Base-by-base conservation (phyloP, 345 rosid genomes). In the Hibiscus trionum region DNA sequence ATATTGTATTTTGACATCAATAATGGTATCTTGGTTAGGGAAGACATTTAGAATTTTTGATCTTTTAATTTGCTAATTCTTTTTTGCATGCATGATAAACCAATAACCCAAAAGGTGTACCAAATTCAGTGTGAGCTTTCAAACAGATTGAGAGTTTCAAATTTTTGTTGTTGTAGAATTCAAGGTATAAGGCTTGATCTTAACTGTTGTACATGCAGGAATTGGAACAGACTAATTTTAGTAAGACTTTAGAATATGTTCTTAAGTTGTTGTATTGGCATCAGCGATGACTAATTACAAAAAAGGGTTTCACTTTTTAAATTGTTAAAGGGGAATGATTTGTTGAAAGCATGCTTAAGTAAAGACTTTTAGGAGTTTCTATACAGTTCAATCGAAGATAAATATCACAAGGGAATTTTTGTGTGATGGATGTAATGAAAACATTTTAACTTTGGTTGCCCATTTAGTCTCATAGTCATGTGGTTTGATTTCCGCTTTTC, bases 201-300 rank as follows among this genome's bases (percentile, higher is more conserved):
- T 15, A 26, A 68, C 29, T 50, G 27, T 50, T 29, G 19, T 29
- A 50, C 19, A 67, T 27, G 44, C 10, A 27, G 60, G 44, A 19
- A 50, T 50, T 68, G 52, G 46, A 68, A 64, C 69, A 65, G 56
- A 44, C 53, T 65, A 21, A 42, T 65, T 65, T 63, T 39, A 11
- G 50, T 17, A 63, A 39, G 31, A 39, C n/a, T 42, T 42, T 26
- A 66, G 55, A 21, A 24, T 44, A 24, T 66, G 56, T 47, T 66
- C 6, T 47, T 46, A 29, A 66, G 37, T 66, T 55, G 52, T 24
- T 46, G 56, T 26, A 46, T 42, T 65, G 31, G 21, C 55, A 19
- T 21, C 55, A 14, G 19, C 14, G 7, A 24, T 46, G 47, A 44
- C 47, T 42, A 37, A 39, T 39, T 39, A 12, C 27, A 21, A 44